Percentiles rank a stretch among this genome's conserved stretches.
Conservation (phyloP, 2,329 filamentous ascomycete genomes). For the Cadophora malorum region DNA sequence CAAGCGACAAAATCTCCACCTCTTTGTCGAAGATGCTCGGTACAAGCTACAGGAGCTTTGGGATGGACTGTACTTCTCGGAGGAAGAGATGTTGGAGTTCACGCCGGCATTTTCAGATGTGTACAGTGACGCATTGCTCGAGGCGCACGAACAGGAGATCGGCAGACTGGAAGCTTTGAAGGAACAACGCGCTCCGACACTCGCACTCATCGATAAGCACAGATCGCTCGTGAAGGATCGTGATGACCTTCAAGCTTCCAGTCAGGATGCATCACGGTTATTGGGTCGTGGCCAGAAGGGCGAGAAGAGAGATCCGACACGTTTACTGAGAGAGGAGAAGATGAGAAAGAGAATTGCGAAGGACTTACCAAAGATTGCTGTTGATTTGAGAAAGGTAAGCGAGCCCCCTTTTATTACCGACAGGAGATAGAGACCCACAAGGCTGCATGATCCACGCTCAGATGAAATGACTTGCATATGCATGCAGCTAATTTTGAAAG, state of each 20-base stretch:
- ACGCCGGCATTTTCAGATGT: conserved; percentile 97
- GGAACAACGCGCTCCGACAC: conserved; percentile 85
- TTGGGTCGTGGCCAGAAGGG: conserved; percentile 92
- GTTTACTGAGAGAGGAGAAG: conserved; percentile 94
- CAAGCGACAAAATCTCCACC: conserved; percentile 91
- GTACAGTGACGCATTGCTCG: conserved; percentile 92
- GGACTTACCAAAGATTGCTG: conserved; percentile 89
- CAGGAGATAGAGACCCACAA: not conserved
- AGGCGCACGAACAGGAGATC: conserved; percentile 94
- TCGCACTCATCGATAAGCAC: conserved; percentile 84
- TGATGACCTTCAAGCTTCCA: conserved; percentile 86
- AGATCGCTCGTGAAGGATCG: conserved; percentile 83
- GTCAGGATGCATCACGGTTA: conserved; percentile 91
- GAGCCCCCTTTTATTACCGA: not conserved
- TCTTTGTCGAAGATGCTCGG: conserved; percentile 95
- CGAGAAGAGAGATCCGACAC: conserved; percentile 91
- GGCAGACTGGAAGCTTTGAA: conserved; percentile 78
- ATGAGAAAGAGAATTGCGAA: conserved; percentile 98
- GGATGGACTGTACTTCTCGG: conserved; percentile 92
- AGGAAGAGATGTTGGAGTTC: conserved; percentile 99
- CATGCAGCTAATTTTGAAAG: conserved; percentile 18
- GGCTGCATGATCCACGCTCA: conserved; percentile 17
- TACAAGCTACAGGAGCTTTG: conserved; percentile 92
- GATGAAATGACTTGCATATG: conserved; percentile 17
- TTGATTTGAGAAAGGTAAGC: conserved; percentile 72